phyloP scores from a whole-genome alignment of 345 rosid genomes.

The Lenwebbia sp. region DNA sequence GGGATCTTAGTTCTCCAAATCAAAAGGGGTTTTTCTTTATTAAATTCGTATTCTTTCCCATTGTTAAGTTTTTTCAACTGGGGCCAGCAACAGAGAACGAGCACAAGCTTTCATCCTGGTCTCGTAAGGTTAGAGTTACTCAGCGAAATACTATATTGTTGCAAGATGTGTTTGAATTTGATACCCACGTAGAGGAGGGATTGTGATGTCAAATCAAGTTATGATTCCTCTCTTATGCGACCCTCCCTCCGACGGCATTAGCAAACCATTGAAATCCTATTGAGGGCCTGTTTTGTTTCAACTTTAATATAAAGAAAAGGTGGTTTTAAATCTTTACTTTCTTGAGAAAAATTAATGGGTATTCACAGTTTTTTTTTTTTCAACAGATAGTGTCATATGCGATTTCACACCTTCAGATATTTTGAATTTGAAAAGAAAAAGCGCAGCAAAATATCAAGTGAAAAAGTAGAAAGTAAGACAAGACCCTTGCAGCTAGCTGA shows the following conservation, averaged over 20 bases:
- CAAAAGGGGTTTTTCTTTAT: background rate
- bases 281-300: background rate
- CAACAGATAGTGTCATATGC: background rate
- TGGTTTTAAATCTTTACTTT: background rate
- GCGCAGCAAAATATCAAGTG: rapidly evolving
- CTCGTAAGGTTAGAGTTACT: background rate
- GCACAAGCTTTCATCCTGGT: background rate
- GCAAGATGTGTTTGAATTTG: background rate
- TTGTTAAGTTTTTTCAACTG: background rate
- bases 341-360: background rate
- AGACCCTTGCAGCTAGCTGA: background rate
- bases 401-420: background rate
- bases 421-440: background rate
- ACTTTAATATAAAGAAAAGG: background rate
- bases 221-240: background rate
- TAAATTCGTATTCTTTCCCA: background rate
- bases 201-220: background rate
- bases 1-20: background rate
- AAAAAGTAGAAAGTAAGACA: background rate
- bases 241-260: background rate
- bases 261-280: background rate
- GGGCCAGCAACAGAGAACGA: background rate
- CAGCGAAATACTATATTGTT: background rate
- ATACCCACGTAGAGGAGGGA: background rate
- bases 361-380: background rate